phyloP scores from a whole-genome alignment of 1,139 yeast genomes.

The Lodderomyces theae region DNA sequence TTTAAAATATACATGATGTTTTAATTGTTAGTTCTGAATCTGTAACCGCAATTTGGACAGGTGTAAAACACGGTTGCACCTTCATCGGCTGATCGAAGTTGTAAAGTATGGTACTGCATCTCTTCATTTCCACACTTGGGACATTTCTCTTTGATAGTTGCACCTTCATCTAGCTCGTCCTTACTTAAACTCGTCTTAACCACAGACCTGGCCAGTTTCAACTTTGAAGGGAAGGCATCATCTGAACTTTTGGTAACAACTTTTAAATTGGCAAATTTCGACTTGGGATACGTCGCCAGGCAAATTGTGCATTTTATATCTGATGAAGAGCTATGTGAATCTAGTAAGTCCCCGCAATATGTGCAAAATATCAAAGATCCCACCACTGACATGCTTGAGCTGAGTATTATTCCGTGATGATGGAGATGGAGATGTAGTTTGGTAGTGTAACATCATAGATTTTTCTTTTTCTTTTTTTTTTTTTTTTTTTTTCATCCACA shows the following conservation, averaged over 20 bases:
- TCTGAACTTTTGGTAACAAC: constrained; percentile 84
- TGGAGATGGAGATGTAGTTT: too few relatives aligned
- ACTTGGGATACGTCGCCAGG: constrained; percentile 52
- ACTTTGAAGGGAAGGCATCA: constrained; percentile 88
- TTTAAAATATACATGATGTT: constrained; percentile 1
- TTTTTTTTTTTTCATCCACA: too few relatives aligned
- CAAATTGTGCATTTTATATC: constrained; percentile 69
- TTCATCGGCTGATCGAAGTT: constrained; percentile 96
- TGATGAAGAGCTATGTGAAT: constrained; percentile 52
- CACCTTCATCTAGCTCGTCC: constrained; percentile 88
- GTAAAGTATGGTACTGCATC: constrained; percentile 96
- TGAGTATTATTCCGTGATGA: constrained; percentile 4
- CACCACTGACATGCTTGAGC: constrained; percentile 72
- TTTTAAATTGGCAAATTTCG: constrained; percentile 69
- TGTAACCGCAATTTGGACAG: constrained; percentile 88
- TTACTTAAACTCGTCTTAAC: constrained; percentile 81
- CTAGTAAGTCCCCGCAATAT: constrained; percentile 90
- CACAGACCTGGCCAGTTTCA: constrained; percentile 78
- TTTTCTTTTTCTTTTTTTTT: neutral
- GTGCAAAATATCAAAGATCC: constrained; percentile 92
- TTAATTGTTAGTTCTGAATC: constrained; percentile 89
- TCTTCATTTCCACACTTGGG: constrained; percentile 97
- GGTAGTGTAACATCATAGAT: neutral
- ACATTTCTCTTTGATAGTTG: constrained; percentile 93
- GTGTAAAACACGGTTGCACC: constrained; percentile 97